A percentile compares a stretch with the other conserved stretches of the same genome.
Evolutionary conservation across 495 filamentous ascomycete genomes (phyloP).

Genomic region (Daldinia decipiens): DNA sequence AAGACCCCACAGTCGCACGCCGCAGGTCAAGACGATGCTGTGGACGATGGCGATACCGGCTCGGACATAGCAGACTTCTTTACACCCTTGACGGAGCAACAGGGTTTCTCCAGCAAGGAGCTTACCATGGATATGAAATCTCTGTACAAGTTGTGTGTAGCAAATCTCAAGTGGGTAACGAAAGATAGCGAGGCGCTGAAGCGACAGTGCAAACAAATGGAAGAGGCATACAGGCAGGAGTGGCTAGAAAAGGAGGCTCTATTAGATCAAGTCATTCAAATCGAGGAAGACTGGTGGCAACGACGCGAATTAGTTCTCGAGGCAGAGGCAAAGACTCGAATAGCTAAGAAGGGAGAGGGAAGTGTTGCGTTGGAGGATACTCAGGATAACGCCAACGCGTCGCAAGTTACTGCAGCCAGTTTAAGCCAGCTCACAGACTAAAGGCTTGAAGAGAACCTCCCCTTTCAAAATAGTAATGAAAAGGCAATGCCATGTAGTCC

Average conservation of each 20-base stretch:
- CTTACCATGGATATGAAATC: conserved; percentile 72
- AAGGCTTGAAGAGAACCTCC: not conserved
- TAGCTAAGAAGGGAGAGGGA: conserved; percentile 25
- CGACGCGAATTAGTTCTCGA: conserved; percentile 56
- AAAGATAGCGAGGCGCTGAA: conserved; percentile 72
- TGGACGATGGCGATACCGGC: conserved; percentile 62
- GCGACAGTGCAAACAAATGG: conserved; percentile 70
- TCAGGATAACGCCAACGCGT: conserved; percentile 24
- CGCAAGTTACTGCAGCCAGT: conserved; percentile 14
- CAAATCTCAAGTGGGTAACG: conserved; percentile 84
- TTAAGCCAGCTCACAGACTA: conserved; percentile 25
- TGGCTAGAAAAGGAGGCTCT: conserved; percentile 86
- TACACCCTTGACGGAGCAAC: conserved; percentile 65
- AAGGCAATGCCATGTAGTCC: not conserved
- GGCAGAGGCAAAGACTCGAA: conserved; percentile 41
- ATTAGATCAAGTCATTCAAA: conserved; percentile 63
- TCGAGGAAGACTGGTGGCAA: conserved; percentile 61
- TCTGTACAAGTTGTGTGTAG: conserved; percentile 76
- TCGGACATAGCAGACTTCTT: conserved; percentile 60
- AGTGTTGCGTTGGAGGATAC: conserved; percentile 3
- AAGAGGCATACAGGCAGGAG: conserved; percentile 74
- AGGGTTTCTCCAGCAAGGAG: conserved; percentile 78
- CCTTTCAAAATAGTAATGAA: not conserved
- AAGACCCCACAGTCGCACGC: conserved; percentile 66
- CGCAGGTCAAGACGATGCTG: conserved; percentile 63